Conservation (phyloP, 2,329 filamentous ascomycete genomes). For the Cladosporium sp. region DNA sequence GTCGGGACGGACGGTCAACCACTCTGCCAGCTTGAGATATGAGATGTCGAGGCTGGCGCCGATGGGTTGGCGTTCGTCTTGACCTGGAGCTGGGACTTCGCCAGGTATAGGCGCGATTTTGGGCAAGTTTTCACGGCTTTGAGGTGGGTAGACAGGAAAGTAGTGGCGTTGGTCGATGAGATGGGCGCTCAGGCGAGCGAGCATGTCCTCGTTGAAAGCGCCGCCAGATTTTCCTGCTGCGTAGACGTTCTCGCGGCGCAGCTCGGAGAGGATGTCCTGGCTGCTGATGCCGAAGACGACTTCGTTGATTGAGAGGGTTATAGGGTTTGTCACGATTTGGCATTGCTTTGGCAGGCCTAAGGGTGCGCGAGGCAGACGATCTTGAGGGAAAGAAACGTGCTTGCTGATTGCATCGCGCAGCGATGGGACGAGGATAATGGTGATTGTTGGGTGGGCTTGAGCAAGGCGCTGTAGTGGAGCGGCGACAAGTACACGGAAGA, state of each 20-base stretch:
- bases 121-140: constrained; percentile 62
- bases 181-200: constrained; percentile 69
- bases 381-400: constrained; percentile 83
- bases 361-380: constrained; percentile 64
- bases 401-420: constrained; percentile 76
- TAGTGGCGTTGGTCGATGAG: constrained; percentile 88
- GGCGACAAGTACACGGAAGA: constrained; percentile 78
- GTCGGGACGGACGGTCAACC: constrained; percentile 81
- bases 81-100: constrained; percentile 33
- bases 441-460: constrained; percentile 68
- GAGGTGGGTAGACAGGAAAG: constrained; percentile 81
- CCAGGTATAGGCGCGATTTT: constrained; percentile 47
- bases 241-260: constrained; percentile 54
- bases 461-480: constrained; percentile 67
- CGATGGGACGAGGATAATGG: constrained; percentile 78
- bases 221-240: constrained; percentile 78
- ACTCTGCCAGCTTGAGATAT: constrained; percentile 85
- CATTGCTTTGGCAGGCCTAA: constrained; percentile 74
- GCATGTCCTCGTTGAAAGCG: constrained; percentile 54
- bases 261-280: constrained; percentile 79
- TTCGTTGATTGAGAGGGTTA: constrained; percentile 85
- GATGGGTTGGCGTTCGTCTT: constrained; percentile 52
- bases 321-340: constrained; percentile 81
- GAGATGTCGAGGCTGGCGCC: constrained; percentile 78
- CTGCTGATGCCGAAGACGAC: constrained; percentile 74